These are phyloP conservation scores for Celoporthe dispersa DNA, from an alignment of 2,329 filamentous ascomycete species.

Conservation along the genomic window DNA sequence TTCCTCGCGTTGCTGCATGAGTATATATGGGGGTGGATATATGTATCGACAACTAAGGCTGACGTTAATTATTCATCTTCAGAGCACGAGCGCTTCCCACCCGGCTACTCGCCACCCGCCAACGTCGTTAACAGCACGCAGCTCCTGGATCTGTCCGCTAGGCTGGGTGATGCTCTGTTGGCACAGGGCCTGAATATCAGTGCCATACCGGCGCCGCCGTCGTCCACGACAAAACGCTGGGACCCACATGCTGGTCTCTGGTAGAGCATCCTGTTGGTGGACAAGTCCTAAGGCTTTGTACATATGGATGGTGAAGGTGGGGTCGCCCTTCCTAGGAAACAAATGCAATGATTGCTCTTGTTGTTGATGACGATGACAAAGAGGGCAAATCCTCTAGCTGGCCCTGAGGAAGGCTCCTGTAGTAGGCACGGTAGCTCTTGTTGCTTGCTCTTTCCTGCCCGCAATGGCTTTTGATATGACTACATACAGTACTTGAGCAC, in stretches of 20 bases:
- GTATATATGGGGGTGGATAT: background rate
- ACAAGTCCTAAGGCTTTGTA: too few relatives aligned
- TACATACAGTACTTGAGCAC: too few relatives aligned
- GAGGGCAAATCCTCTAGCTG: too few relatives aligned
- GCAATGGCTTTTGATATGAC: too few relatives aligned
- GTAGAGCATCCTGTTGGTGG: background rate
- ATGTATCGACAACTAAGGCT: background rate
- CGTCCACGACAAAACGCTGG: background rate
- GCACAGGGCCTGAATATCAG: constrained; percentile 19
- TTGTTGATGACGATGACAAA: too few relatives aligned
- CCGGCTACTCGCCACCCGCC: constrained; percentile 6
- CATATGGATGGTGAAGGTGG: too few relatives aligned
- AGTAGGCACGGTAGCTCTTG: too few relatives aligned
- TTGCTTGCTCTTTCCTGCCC: too few relatives aligned
- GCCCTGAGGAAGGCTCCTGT: too few relatives aligned
- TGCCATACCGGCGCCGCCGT: constrained; percentile 5
- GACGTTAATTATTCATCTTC: background rate
- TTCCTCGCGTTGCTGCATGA: too few relatives aligned
- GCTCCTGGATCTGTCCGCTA: constrained; percentile 12
- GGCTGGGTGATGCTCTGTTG: constrained; percentile 18
- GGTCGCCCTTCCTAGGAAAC: too few relatives aligned
- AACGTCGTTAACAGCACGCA: constrained; percentile 19
- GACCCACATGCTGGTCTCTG: constrained; percentile 5
- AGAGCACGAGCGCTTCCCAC: constrained; percentile 28
- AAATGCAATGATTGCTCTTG: background rate